These are phyloP conservation scores for Actinomortierella ambigua DNA, from an alignment of 371 early-diverging fungal genomes.

Conservation along the genomic window DNA sequence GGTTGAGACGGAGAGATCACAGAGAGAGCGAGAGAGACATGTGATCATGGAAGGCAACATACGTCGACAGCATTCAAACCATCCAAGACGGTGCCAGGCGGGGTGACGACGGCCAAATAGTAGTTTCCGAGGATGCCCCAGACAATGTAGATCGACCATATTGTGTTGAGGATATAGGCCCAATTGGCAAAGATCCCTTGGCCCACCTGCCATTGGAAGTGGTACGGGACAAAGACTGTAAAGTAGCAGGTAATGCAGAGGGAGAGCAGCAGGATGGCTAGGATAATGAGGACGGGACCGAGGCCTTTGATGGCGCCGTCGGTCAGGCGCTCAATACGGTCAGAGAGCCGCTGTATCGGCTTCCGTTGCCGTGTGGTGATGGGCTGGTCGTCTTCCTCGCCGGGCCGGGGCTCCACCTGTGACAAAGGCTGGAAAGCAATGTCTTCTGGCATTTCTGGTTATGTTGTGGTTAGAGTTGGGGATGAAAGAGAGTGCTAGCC, in stretches of 20 bases:
- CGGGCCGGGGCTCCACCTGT: neutral
- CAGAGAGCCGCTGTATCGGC: slow-evolving; percentile 8
- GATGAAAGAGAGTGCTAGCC: neutral
- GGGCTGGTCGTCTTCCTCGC: slow-evolving; percentile 10
- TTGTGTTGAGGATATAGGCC: slow-evolving; percentile 34
- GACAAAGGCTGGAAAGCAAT: neutral
- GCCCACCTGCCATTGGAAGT: slow-evolving; percentile 23
- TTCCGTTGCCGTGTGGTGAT: slow-evolving; percentile 12
- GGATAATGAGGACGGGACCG: slow-evolving; percentile 58
- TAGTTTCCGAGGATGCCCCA: slow-evolving; percentile 62
- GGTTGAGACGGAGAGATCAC: no score
- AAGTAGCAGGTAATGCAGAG: slow-evolving; percentile 56
- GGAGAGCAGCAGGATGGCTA: slow-evolving; percentile 57
- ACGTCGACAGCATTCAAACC: no score
- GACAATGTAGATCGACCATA: slow-evolving; percentile 56
- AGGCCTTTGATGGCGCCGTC: slow-evolving; percentile 58
- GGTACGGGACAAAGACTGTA: slow-evolving; percentile 55
- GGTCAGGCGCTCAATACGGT: slow-evolving; percentile 27
- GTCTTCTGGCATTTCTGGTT: neutral
- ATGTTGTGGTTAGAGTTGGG: neutral
- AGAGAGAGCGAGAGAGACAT: no score
- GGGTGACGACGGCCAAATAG: slow-evolving; percentile 62
- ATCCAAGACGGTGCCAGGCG: slow-evolving; percentile 54
- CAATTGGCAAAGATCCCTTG: slow-evolving; percentile 41
- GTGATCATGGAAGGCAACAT: no score